phyloP scores from a whole-genome alignment of 169 alveolate species.

The Cryptosporidium parvum region DNA sequence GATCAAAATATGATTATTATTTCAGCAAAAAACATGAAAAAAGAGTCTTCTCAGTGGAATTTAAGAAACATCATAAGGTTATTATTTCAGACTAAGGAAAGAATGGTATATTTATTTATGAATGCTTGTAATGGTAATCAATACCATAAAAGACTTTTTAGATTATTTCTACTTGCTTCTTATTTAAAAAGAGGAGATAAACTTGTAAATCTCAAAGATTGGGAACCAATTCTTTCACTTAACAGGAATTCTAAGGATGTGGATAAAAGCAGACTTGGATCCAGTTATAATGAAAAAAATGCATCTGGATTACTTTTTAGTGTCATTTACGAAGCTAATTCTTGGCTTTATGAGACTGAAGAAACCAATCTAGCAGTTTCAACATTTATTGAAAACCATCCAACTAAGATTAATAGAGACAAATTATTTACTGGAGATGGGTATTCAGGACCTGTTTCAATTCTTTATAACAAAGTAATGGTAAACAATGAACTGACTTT shows the following conservation, averaged over 20 bases:
- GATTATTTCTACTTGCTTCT: slow-evolving; percentile 59
- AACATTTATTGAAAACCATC: slow-evolving; percentile 67
- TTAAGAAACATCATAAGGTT: slow-evolving; percentile 17
- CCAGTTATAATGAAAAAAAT: neutral
- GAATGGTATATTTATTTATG: slow-evolving; percentile 66
- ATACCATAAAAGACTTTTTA: slow-evolving; percentile 64
- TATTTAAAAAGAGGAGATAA: slow-evolving; percentile 74
- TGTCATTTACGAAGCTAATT: slow-evolving; percentile 63
- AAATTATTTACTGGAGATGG: slow-evolving; percentile 69
- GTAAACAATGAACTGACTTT: neutral
- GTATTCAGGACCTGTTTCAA: slow-evolving; percentile 58
- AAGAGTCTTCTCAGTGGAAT: slow-evolving; percentile 51
- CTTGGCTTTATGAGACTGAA: slow-evolving; percentile 73
- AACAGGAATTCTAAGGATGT: slow-evolving; percentile 3
- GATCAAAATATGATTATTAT: slow-evolving; percentile 13
- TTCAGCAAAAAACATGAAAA: slow-evolving; percentile 22
- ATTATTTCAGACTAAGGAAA: slow-evolving; percentile 48
- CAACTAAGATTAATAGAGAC: slow-evolving; percentile 59
- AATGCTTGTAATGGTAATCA: slow-evolving; percentile 44
- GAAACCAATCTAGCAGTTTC: slow-evolving; percentile 68
- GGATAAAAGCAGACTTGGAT: slow-evolving; percentile 1
- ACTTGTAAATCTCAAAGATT: slow-evolving; percentile 49
- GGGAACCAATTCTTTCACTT: slow-evolving; percentile 57
- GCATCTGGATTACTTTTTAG: slow-evolving; percentile 59
- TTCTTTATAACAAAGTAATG: neutral